Evolutionary conservation across 2,329 filamentous ascomycete genomes (phyloP).

Genomic region (Aureobasidium musti): DNA sequence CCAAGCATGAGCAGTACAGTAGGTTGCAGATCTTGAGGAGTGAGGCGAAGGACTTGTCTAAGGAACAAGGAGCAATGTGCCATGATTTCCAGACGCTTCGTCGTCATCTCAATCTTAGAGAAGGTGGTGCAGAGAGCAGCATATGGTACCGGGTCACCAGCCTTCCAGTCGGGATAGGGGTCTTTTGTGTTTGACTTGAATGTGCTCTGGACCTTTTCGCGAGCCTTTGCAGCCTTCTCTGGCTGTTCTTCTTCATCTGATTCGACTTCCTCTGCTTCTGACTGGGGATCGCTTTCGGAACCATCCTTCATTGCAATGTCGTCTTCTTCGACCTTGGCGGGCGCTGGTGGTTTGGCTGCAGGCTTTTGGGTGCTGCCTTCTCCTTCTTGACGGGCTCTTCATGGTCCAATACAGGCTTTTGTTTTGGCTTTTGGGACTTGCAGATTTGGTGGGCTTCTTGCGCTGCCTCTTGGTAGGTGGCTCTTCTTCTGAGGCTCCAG

Average conservation of each 20-base stretch:
- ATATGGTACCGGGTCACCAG: constrained; percentile 86
- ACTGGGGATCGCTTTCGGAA: constrained; percentile 31
- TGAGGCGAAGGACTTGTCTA: constrained; percentile 89
- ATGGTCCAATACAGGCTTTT: constrained; percentile 41
- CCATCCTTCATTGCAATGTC: constrained; percentile 31
- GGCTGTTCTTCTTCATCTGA: constrained; percentile 64
- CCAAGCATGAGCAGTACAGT: constrained; percentile 96
- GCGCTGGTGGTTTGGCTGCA: constrained; percentile 7
- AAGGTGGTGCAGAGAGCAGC: constrained; percentile 93
- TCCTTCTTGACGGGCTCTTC: constrained; percentile 31
- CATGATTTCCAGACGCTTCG: constrained; percentile 83
- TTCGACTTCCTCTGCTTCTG: constrained; percentile 48
- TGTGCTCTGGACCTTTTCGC: constrained; percentile 77
- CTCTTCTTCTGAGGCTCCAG: constrained; percentile 35
- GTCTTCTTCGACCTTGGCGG: constrained; percentile 33
- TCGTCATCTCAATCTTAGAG: constrained; percentile 91
- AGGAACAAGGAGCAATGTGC: constrained; percentile 89
- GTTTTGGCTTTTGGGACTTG: constrained; percentile 33
- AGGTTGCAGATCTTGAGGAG: constrained; percentile 80
- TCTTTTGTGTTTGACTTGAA: constrained; percentile 70
- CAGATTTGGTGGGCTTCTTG: constrained; percentile 34
- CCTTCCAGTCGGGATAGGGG: constrained; percentile 93
- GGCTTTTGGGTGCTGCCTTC: constrained; percentile 18
- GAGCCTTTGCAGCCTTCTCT: constrained; percentile 69
- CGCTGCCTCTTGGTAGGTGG: constrained; percentile 43